Evolutionary conservation across 768 basidiomycete genomes (phyloP).

Genomic region (Podaxis sp.): DNA sequence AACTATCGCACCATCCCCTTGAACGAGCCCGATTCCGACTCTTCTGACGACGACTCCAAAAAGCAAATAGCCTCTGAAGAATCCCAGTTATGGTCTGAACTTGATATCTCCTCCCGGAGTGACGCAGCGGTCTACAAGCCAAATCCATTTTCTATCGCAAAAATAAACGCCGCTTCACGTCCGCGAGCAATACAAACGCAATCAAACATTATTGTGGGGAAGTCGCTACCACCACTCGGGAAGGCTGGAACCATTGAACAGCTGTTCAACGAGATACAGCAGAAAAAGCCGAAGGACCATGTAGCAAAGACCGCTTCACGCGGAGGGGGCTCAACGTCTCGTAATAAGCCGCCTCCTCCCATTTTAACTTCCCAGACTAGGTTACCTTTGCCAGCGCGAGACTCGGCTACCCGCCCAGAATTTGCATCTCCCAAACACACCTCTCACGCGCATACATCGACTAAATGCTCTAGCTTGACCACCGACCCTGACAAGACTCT

Average conservation of each 20-base stretch:
- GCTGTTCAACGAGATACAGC: not conserved
- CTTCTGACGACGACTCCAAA: not conserved
- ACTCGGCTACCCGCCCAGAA: not conserved
- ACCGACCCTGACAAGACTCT: not conserved
- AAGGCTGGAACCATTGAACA: constrained; percentile 6
- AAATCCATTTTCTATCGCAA: constrained; percentile 82
- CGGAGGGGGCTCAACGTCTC: not conserved
- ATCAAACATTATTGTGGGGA: not conserved
- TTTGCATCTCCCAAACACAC: not conserved
- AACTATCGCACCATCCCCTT: not conserved
- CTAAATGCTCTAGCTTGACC: not conserved
- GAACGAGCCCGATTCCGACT: not conserved
- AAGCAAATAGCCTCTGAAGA: constrained; percentile 1
- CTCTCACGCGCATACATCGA: not conserved
- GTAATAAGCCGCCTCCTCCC: not conserved
- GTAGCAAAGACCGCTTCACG: not conserved
- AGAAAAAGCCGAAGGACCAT: not conserved
- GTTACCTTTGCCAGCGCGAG: no score
- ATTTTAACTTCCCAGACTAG: no score
- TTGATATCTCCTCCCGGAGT: constrained; percentile 60
- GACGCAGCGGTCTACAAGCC: constrained; percentile 68
- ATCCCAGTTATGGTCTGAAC: constrained; percentile 16
- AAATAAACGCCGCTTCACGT: constrained; percentile 70
- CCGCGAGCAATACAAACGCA: not conserved
- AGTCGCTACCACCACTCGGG: not conserved